Evolutionary conservation across 2,329 filamentous ascomycete species (phyloP).

Genomic region (Paecilomyces niveus): DNA sequence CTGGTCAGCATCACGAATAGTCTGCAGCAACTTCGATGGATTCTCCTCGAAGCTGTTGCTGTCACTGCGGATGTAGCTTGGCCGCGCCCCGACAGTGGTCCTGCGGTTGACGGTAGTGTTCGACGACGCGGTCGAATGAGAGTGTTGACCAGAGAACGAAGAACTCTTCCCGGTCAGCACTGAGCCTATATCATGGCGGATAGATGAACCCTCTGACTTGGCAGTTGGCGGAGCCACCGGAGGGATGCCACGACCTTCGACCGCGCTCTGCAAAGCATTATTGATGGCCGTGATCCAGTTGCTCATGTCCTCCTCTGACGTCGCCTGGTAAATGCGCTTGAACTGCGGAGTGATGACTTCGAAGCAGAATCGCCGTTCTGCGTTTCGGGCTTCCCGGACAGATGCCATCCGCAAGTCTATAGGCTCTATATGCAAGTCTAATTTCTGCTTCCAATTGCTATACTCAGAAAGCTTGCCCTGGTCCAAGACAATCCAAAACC

Average conservation of each 20-base stretch:
- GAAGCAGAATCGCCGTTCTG: constrained; percentile 92
- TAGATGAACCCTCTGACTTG: constrained; percentile 50
- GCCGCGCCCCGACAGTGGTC: constrained; percentile 85
- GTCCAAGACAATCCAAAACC: constrained; percentile 97
- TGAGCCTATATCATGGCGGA: constrained; percentile 81
- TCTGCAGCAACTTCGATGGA: constrained; percentile 77
- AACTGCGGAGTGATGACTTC: constrained; percentile 96
- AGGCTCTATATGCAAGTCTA: constrained; percentile 95
- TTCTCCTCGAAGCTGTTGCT: constrained; percentile 73
- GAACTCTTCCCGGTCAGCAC: constrained; percentile 88
- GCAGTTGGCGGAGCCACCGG: constrained; percentile 33
- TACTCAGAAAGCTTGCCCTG: constrained; percentile 96
- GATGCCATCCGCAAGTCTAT: constrained; percentile 97
- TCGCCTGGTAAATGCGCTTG: constrained; percentile 94
- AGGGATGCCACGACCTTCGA: constrained; percentile 65
- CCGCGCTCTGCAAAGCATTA: constrained; percentile 90
- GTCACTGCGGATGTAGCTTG: constrained; percentile 60
- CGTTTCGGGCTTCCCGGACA: constrained; percentile 88
- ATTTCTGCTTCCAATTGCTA: constrained; percentile 97
- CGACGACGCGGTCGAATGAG: constrained; percentile 34
- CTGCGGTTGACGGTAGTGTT: constrained; percentile 65
- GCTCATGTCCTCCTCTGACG: constrained; percentile 95
- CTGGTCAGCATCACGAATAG: constrained; percentile 81
- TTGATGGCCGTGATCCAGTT: constrained; percentile 96
- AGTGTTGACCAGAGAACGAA: constrained; percentile 49